Evolutionary conservation across 2,329 filamentous ascomycete genomes (phyloP).

Genomic region (Fusarium verrucosum): DNA sequence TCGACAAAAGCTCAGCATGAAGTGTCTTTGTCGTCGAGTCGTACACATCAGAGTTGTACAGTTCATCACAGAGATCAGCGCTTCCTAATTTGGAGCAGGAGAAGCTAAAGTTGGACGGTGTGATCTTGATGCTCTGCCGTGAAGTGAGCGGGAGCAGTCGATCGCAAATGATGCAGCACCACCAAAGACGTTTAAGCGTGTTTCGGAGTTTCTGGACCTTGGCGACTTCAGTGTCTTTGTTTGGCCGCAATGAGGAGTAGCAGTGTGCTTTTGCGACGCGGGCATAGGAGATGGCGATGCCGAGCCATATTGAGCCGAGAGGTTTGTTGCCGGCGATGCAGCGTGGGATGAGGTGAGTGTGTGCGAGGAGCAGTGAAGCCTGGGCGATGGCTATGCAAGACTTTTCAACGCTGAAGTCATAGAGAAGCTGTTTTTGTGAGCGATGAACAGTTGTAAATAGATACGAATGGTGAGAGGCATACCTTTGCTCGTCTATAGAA

Average conservation of each 20-base stretch:
- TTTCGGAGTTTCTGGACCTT: slow-evolving; percentile 32
- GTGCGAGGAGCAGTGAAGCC: slow-evolving; percentile 36
- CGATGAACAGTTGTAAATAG: accelerated
- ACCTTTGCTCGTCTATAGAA: slow-evolving; percentile 41
- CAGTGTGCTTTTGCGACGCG: slow-evolving; percentile 40
- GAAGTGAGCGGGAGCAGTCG: slow-evolving; percentile 34
- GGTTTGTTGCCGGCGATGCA: slow-evolving; percentile 41
- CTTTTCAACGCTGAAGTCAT: slow-evolving; percentile 41
- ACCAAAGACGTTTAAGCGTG: slow-evolving; percentile 39
- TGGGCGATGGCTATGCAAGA: slow-evolving; percentile 40
- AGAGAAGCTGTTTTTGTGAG: slow-evolving; percentile 31
- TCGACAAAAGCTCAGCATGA: slow-evolving; percentile 31
- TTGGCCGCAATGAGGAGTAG: slow-evolving; percentile 27
- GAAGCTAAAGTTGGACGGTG: slow-evolving; percentile 37
- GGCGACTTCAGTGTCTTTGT: slow-evolving; percentile 8
- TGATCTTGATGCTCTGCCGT: slow-evolving; percentile 42
- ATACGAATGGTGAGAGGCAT: accelerated
- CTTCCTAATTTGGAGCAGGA: slow-evolving; percentile 25
- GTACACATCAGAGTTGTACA: slow-evolving; percentile 39
- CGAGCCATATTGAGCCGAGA: slow-evolving; percentile 40
- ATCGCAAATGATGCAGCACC: slow-evolving; percentile 43
- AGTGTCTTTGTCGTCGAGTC: slow-evolving; percentile 35
- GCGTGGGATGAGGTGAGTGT: slow-evolving; percentile 40
- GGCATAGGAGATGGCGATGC: slow-evolving; percentile 41
- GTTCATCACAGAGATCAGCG: slow-evolving; percentile 35